Base-by-base conservation (phyloP, 169 alveolate species). In the Cyclospora cayetanensis region DNA sequence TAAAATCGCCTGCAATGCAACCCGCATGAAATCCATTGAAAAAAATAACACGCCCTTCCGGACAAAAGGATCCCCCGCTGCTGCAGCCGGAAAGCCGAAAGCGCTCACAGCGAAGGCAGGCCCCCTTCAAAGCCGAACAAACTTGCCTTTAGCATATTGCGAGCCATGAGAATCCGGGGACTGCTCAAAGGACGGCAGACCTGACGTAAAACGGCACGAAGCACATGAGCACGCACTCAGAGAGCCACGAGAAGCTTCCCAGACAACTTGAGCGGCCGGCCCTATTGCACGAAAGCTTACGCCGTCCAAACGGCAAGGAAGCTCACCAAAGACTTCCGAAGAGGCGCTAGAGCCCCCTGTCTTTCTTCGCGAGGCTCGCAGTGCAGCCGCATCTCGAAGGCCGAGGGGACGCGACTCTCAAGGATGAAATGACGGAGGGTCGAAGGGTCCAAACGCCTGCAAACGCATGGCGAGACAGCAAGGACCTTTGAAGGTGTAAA, bases 181-280 rank as follows among this genome's bases (percentile, higher is more conserved):
- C 87, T 37, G 92, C 50, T 72, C 50, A 88, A 79, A 29, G 92
- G 92, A 2, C 92, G 92, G 52, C 68, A 70, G 25, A 65, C 86
- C 92, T 88, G 80, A 37, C 35, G 66, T n/a, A 41, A 11, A 63
- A n/a, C n/a, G n/a, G n/a, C n/a, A n/a, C n/a, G n/a, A n/a, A n/a
- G n/a, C n/a, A n/a, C n/a, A n/a, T n/a, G n/a, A n/a, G n/a, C n/a
- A n/a, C n/a, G n/a, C n/a, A n/a, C n/a, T n/a, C n/a, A n/a, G n/a
- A n/a, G n/a, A n/a, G n/a, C n/a, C n/a, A n/a, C n/a, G n/a, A n/a
- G n/a, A n/a, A n/a, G n/a, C n/a, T n/a, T n/a, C n/a, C n/a, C n/a
- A n/a, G n/a, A n/a, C n/a, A n/a, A n/a, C n/a, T n/a, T n/a, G n/a
- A n/a, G n/a, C n/a, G n/a, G n/a, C n/a, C n/a, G n/a, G n/a, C n/a